These are phyloP conservation scores for Rhodotorula graminis DNA, from an alignment of 768 basidiomycete genomes.

Conservation along the genomic window DNA sequence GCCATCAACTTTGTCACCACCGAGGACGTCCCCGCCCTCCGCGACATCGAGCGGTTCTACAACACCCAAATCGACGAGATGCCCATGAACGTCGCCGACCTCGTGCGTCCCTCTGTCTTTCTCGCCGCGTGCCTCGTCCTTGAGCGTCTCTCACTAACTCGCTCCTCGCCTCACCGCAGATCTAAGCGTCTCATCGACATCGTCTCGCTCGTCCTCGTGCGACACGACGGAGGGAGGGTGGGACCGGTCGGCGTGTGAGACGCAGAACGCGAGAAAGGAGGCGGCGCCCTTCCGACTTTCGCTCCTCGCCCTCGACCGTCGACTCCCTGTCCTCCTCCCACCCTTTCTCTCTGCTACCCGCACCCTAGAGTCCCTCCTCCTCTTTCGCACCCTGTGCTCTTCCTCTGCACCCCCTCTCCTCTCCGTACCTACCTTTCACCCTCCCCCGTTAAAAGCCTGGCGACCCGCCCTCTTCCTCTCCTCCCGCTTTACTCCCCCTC, in stretches of 20 bases:
- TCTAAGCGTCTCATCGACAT: too few species aligned
- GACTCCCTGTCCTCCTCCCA: not conserved
- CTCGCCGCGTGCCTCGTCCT: not conserved
- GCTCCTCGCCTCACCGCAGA: not conserved
- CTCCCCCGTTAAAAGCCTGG: not conserved
- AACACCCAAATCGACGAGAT: constrained; percentile 36
- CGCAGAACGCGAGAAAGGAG: too few species aligned
- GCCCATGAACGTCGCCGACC: constrained; percentile 16
- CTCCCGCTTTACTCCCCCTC: too few species aligned
- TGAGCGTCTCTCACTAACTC: not conserved
- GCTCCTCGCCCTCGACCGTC: not conserved
- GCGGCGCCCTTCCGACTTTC: too few species aligned
- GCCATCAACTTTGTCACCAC: constrained; percentile 78
- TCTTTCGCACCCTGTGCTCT: not conserved
- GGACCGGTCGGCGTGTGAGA: too few species aligned
- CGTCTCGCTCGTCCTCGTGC: too few species aligned
- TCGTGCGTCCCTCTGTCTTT: not conserved
- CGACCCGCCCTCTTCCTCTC: too few species aligned
- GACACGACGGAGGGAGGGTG: too few species aligned
- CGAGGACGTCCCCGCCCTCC: constrained; percentile 24
- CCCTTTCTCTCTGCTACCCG: too few species aligned
- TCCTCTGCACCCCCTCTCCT: too few species aligned
- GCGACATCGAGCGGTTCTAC: constrained; percentile 37
- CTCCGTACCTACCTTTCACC: too few species aligned
- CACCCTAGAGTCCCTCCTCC: not conserved